Evolutionary conservation across 2,329 filamentous ascomycete species (phyloP).

Genomic region (Chaetomium olivaceum): DNA sequence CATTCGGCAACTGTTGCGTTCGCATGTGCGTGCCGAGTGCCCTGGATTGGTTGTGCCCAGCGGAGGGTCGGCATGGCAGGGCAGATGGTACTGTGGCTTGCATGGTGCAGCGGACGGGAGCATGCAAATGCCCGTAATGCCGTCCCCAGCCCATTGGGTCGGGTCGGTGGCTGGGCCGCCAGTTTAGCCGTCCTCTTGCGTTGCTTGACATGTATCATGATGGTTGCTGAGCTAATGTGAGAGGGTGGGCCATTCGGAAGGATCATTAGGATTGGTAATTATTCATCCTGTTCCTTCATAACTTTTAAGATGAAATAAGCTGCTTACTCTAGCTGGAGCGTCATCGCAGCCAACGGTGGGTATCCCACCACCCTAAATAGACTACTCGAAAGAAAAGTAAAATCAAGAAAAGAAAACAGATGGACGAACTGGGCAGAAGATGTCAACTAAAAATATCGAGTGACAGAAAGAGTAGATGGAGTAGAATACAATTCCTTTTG

Average conservation of each 20-base stretch:
- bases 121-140: conserved; percentile 2
- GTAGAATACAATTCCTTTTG: too few relatives aligned
- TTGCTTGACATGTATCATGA: not conserved
- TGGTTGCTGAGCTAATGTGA: not conserved
- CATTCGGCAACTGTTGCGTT: not conserved
- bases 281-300: not conserved
- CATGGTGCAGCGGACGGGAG: conserved; percentile 7
- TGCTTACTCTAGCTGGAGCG: not conserved
- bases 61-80: not conserved
- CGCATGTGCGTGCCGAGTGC: not conserved
- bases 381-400: too few relatives aligned
- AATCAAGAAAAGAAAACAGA: too few relatives aligned
- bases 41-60: not conserved
- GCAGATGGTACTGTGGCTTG: conserved; percentile 4
- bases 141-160: conserved; percentile 2
- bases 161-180: not conserved
- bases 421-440: too few relatives aligned
- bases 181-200: not conserved
- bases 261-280: not conserved
- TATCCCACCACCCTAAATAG: not conserved
- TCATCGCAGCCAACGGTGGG: not conserved
- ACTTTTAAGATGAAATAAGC: not conserved
- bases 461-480: too few relatives aligned
- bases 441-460: too few relatives aligned
- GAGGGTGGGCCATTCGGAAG: not conserved